phyloP scores from a whole-genome alignment of 2,329 filamentous ascomycete genomes.

The Pseudopyrenochaeta lycopersici region DNA sequence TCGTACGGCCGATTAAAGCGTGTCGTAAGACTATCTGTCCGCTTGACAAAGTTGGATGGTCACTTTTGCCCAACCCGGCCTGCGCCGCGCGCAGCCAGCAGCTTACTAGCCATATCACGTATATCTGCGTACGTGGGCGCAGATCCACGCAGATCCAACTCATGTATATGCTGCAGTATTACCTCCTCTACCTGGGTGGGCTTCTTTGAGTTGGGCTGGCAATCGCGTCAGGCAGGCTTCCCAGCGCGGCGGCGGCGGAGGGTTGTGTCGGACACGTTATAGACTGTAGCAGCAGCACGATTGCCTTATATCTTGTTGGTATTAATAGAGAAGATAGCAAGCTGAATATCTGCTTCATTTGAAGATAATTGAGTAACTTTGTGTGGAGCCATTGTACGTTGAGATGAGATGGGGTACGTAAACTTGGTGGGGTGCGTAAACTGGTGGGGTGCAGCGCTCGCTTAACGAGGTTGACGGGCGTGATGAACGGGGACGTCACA shows the following conservation, averaged over 20 bases:
- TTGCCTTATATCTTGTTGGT: no score
- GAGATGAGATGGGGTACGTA: no score
- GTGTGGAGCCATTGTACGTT: no score
- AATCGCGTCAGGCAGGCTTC: conserved; percentile 11
- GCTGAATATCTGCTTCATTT: no score
- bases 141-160: conserved; percentile 1
- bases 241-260: not conserved
- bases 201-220: conserved; percentile 19
- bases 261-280: not conserved
- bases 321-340: no score
- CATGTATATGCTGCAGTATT: conserved; percentile 17
- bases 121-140: conserved; percentile 2
- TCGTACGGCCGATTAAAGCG: conserved; percentile 15
- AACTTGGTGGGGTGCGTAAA: no score
- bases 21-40: conserved; percentile 10
- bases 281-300: not conserved
- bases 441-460: no score
- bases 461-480: no score
- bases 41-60: conserved; percentile 22
- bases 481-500: no score
- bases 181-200: conserved; percentile 21
- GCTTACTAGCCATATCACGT: conserved; percentile 2
- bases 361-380: no score
- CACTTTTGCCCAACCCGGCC: conserved; percentile 18
- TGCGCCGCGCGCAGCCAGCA: conserved; percentile 13